A percentile compares a stretch with the other conserved stretches of the same genome.
Conservation (phyloP, 371 early-diverging fungal genomes). For the Mortierella sp. region DNA sequence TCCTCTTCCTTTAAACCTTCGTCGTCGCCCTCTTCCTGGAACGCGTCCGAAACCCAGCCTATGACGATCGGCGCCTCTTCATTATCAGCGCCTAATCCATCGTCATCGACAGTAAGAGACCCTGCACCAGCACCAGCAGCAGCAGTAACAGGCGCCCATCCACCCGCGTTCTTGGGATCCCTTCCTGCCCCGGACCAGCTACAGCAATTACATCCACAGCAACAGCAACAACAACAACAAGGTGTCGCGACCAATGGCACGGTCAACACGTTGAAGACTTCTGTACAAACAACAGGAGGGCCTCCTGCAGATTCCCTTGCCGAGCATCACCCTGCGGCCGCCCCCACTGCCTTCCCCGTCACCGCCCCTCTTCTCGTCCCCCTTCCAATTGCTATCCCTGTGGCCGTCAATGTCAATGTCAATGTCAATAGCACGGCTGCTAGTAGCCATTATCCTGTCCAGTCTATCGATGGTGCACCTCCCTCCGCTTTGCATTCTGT, state of each 20-base stretch:
- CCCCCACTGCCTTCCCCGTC: background rate
- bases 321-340: background rate
- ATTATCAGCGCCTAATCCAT: too few species aligned
- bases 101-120: background rate
- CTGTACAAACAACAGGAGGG: background rate
- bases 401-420: background rate
- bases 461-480: background rate
- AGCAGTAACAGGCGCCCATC: background rate
- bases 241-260: background rate
- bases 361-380: background rate
- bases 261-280: background rate
- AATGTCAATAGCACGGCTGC: background rate
- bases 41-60: conserved; percentile 8
- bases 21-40: background rate
- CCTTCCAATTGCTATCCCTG: background rate
- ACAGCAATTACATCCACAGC: background rate
- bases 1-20: background rate
- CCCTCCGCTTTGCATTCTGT: background rate
- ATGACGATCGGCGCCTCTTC: background rate
- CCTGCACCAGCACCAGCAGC: background rate
- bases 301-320: conserved; percentile 5
- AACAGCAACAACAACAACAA: background rate
- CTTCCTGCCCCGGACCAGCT: conserved; percentile 12
- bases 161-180: background rate
- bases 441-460: background rate